Evolutionary conservation across 2,329 filamentous ascomycete species (phyloP), one percentile per base, ranked within the genome.

Genomic region (Neurospora crassa): DNA sequence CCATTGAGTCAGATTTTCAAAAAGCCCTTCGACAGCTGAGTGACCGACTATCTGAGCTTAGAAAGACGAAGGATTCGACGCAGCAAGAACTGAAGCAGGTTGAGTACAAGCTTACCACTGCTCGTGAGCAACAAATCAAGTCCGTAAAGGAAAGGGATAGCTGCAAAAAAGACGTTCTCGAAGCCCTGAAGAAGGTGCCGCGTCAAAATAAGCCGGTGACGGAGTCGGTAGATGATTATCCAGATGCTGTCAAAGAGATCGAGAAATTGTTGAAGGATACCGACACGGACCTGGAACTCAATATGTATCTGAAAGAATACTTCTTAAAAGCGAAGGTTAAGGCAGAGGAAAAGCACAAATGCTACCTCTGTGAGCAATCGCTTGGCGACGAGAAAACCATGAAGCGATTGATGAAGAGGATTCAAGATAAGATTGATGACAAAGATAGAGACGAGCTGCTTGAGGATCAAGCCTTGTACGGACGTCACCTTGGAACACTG

Each of bases 51-150:
- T 84, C 85, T 14, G 89, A 92, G 45, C 89, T 89, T 5, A 89
- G 92, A 78, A 88, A 87, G 68, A 86, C 89, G 72, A 89, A 93
- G 68, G 93, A 97, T 72, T 86, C 87, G 47, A 85, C 88, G 2
- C 88, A 87, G 74, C 88, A 92, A 74, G 91, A 94, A 76, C 85
- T 95, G 40, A 91, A 93, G 76, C 91, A 94, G 74, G 82, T 93
- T 12, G 91, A 94, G 73, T 93, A 89, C 79, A 90, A 89, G 76
- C 82, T 96, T 42, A 90, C 89, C 67, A 90, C 85, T 67, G 82
- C 86, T 34, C 89, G 88, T 67, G 88, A 89, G n/a, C 88, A 87
- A 14, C 83, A 91, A 37, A 88, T 86, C 74, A 88, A 88, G 77
- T 90, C 90, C 75, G 84, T 87, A 16, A 82, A 86, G 40, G 91